These are phyloP conservation scores for Talaromyces proteolyticus DNA, from an alignment of 495 filamentous ascomycete species.

Conservation along the genomic window DNA sequence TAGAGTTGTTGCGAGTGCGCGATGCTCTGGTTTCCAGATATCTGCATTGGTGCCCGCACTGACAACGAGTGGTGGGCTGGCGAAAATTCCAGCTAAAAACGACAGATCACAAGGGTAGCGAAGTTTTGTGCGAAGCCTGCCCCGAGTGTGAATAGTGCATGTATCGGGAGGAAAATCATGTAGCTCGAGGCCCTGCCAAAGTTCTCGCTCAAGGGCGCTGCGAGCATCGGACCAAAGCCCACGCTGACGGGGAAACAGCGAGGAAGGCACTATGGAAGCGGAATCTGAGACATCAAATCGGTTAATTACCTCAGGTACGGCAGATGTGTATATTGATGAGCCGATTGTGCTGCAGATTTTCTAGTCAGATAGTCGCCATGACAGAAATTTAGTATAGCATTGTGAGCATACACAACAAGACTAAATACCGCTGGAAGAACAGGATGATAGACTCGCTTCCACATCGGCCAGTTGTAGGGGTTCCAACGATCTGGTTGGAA, in stretches of 20 bases:
- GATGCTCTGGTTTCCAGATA: slow-evolving; percentile 24
- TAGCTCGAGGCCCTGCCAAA: slow-evolving; percentile 51
- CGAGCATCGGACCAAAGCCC: slow-evolving; percentile 53
- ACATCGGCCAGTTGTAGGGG: slow-evolving; percentile 29
- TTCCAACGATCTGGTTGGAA: slow-evolving; percentile 37
- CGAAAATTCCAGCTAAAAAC: slow-evolving; percentile 56
- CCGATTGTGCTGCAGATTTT: slow-evolving; percentile 36
- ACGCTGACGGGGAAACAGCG: slow-evolving; percentile 51
- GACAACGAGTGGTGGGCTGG: slow-evolving; percentile 27
- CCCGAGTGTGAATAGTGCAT: slow-evolving; percentile 57
- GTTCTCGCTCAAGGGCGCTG: slow-evolving; percentile 52
- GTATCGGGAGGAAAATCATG: slow-evolving; percentile 43
- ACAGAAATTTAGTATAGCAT: background rate
- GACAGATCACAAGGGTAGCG: slow-evolving; percentile 46
- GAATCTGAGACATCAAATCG: slow-evolving; percentile 43
- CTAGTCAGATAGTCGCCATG: slow-evolving; percentile 16
- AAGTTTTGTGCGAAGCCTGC: slow-evolving; percentile 54
- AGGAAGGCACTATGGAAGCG: slow-evolving; percentile 46
- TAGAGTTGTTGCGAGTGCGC: slow-evolving; percentile 28
- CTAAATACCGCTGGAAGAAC: slow-evolving; percentile 17
- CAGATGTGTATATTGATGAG: slow-evolving; percentile 46
- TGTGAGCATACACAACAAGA: slow-evolving; percentile 18
- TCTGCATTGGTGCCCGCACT: slow-evolving; percentile 42
- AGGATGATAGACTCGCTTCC: slow-evolving; percentile 17
- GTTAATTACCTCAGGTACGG: slow-evolving; percentile 28